These are phyloP conservation scores for Sporothrix brunneoviolacea DNA, from an alignment of 2,329 filamentous ascomycete species.

Conservation along the genomic window DNA sequence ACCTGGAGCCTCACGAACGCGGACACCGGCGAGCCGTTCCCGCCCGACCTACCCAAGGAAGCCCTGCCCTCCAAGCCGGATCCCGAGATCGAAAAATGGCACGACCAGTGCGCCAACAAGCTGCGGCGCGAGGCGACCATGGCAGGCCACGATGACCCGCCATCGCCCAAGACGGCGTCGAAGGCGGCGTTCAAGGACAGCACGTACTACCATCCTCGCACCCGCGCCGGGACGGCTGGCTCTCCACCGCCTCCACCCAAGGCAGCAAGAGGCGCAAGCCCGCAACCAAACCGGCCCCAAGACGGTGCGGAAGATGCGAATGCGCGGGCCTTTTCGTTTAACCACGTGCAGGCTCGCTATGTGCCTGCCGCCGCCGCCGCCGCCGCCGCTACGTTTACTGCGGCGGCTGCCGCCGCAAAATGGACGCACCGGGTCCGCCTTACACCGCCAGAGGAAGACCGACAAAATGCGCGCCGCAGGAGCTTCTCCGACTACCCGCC, in stretches of 20 bases:
- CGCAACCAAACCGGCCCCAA: neutral
- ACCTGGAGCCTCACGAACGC: constrained; percentile 72
- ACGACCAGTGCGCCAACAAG: constrained; percentile 66
- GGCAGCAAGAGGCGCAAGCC: neutral
- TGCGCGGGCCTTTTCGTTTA: constrained; percentile 33
- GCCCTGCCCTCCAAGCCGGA: constrained; percentile 69
- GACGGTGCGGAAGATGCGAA: constrained; percentile 25
- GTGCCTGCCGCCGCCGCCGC: constrained; percentile 18
- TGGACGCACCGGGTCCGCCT: constrained; percentile 27
- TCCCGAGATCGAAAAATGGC: constrained; percentile 77
- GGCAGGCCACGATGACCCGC: constrained; percentile 30
- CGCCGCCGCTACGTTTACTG: neutral
- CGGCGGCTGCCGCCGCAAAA: constrained; percentile 19
- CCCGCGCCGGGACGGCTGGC: constrained; percentile 14
- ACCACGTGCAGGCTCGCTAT: constrained; percentile 35
- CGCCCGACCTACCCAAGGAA: constrained; percentile 48
- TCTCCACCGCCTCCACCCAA: neutral
- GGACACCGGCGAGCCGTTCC: constrained; percentile 63
- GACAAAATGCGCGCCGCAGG: constrained; percentile 32
- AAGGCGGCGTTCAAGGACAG: constrained; percentile 22
- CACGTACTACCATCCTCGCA: constrained; percentile 26
- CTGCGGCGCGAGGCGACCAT: constrained; percentile 54
- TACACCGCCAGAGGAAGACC: constrained; percentile 32
- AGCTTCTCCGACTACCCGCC: constrained; percentile 46
- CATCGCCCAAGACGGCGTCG: constrained; percentile 12